Evolutionary conservation across 2,329 filamentous ascomycete genomes (phyloP), one percentile per base, ranked within the genome.

Genomic region (Fusarium sp.): DNA sequence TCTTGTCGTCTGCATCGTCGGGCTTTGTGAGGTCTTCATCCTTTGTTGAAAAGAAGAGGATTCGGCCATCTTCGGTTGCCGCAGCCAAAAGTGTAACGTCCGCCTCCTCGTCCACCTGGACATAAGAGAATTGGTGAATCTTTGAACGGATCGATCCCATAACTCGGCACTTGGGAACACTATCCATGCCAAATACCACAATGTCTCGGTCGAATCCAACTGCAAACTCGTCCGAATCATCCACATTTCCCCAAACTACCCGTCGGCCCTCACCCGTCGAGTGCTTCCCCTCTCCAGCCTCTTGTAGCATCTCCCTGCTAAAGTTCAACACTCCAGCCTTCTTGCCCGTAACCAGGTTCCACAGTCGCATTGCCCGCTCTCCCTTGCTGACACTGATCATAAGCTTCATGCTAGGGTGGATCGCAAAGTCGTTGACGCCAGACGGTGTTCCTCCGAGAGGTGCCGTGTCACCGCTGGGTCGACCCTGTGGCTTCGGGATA

Each of bases 341-440:
- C 85, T 96, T 97, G 18, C 95, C 96, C 4, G 96, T 98, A 74
- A 98, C 95, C 73, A 99, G 83, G 80, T 99, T 98, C 96, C 96
- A 99, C 74, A 98, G 83, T 73, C 96, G 88, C 93, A 99, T 97
- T 79, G 92, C 94, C 74, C 91, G 92, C 85, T 99, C 96, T 74
- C 95, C 95, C 78, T 93, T 94, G 76, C 94, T 93, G 10, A 98
- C 95, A 77, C 91, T 97, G 69, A 99, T 91, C 94, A 98, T 98
- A 60, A 99, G 87, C 85, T 98, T 98, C 89, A 97, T 94, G 82
- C 94, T 97, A 0, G 96, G 96, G 81, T 99, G 96, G 29, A 99
- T 93, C 3, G 96, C 94, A 82, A 99, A 97, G 81, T 95, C 94
- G 81, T 98, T 98, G 76, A 98, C 91, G 20, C 96, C 96, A n/a